phyloP scores from a whole-genome alignment of 176 grass and related monocot species.

The Avena sativa region DNA sequence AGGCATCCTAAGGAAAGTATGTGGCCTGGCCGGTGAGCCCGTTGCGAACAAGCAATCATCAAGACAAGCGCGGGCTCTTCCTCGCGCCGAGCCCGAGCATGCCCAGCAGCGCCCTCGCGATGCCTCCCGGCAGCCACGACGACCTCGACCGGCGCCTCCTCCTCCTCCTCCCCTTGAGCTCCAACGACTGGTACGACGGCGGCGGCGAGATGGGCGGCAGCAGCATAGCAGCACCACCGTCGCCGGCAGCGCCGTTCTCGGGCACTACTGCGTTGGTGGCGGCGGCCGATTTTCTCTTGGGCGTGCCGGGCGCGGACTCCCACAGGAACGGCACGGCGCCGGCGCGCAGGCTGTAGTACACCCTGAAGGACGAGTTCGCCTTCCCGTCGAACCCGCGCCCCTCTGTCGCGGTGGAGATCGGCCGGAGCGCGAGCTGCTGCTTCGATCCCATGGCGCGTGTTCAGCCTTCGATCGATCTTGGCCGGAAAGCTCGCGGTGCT shows the following conservation, averaged over 20 bases:
- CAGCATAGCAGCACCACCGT: neutral
- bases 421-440: slow-evolving; percentile 42
- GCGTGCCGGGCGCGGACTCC: slow-evolving; percentile 60
- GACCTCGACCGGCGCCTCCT: slow-evolving; percentile 15
- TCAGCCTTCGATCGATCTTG: neutral
- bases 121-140: slow-evolving; percentile 1
- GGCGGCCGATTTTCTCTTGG: slow-evolving; percentile 28
- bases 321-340: slow-evolving; percentile 60
- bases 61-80: neutral
- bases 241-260: neutral
- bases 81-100: slow-evolving; percentile 19
- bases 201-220: slow-evolving; percentile 43
- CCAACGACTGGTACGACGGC: slow-evolving; percentile 36
- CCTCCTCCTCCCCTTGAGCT: neutral
- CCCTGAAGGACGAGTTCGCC: slow-evolving; percentile 48
- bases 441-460: slow-evolving; percentile 26
- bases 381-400: neutral
- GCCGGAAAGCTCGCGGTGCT: neutral
- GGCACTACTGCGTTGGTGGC: neutral
- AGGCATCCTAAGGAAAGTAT: neutral
- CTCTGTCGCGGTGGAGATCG: neutral
- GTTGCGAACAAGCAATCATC: neutral
- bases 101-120: slow-evolving; percentile 34
- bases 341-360: slow-evolving; percentile 56
- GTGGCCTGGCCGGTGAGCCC: neutral